These are phyloP conservation scores for Annulohypoxylon nitens DNA, from an alignment of 495 filamentous ascomycete species.

Conservation along the genomic window DNA sequence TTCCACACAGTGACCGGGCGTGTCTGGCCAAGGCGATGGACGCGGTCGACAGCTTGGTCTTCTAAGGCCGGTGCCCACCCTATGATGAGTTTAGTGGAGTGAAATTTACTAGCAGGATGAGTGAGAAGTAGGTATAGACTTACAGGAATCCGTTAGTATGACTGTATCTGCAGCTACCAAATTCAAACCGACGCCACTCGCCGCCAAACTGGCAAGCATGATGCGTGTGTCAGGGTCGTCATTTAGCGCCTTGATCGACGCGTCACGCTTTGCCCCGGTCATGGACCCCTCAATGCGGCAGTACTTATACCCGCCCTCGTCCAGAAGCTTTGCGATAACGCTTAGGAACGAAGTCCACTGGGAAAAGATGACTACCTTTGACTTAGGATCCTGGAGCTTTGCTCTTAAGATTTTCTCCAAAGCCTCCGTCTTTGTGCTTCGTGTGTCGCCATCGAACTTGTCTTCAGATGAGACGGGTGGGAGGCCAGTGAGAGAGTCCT, in stretches of 20 bases:
- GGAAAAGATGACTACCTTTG: constrained; percentile 90
- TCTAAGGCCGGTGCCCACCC: constrained; percentile 96
- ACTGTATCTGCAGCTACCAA: constrained; percentile 90
- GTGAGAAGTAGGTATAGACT: constrained; percentile 14
- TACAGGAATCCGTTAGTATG: constrained; percentile 81
- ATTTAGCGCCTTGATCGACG: constrained; percentile 74
- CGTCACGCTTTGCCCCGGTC: constrained; percentile 74
- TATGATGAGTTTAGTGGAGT: constrained; percentile 37
- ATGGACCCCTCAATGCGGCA: constrained; percentile 88
- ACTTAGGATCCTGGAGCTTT: constrained; percentile 72
- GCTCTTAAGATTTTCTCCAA: constrained; percentile 83
- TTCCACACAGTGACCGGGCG: constrained; percentile 82
- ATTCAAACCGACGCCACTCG: constrained; percentile 90
- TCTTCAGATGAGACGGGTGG: constrained; percentile 64
- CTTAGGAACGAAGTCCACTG: constrained; percentile 94
- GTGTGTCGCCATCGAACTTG: constrained; percentile 70
- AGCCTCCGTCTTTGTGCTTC: constrained; percentile 87
- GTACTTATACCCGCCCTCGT: constrained; percentile 71
- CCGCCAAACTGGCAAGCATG: constrained; percentile 84
- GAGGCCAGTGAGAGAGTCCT: constrained; percentile 72
- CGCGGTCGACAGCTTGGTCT: constrained; percentile 92
- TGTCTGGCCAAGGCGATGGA: constrained; percentile 88
- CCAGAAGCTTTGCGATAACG: constrained; percentile 79
- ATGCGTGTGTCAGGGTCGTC: constrained; percentile 77
- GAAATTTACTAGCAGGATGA: background rate